Percentiles rank a stretch among this genome's conserved stretches.
Evolutionary conservation across 106 monocot genomes (phyloP).

Genomic region (Amphibolis antarctica): DNA sequence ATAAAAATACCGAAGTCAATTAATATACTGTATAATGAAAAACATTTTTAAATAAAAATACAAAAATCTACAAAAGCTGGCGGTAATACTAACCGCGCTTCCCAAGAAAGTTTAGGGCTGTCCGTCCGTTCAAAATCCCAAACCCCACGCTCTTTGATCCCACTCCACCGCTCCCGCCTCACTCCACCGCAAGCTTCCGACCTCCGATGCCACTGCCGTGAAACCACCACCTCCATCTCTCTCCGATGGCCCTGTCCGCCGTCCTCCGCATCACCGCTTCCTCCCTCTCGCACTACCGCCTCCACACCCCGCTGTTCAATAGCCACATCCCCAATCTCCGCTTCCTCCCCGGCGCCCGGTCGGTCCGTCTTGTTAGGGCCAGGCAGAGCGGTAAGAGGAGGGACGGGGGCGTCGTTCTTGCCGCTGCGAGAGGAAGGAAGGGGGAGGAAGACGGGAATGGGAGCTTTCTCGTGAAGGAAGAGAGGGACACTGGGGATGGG

Average conservation of each 20-base stretch:
- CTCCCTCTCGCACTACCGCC: conserved; percentile 33
- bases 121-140: conserved; percentile 12
- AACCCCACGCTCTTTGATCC: neutral
- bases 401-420: conserved; percentile 10
- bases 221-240: conserved; percentile 2
- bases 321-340: conserved; percentile 15
- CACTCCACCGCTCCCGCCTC: neutral
- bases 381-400: conserved; percentile 25
- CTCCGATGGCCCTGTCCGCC: conserved; percentile 19
- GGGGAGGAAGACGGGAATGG: conserved; percentile 32
- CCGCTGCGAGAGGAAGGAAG: conserved; percentile 8
- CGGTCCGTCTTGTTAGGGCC: conserved; percentile 19
- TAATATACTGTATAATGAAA: too few relatives aligned
- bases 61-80: too few relatives aligned
- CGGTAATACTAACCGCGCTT: too few relatives aligned
- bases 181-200: too few relatives aligned
- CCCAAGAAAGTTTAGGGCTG: too few relatives aligned
- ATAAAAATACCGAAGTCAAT: too few relatives aligned
- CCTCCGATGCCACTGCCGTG: neutral
- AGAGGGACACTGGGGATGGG: conserved; percentile 26
- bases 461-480: conserved; percentile 42
- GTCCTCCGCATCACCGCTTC: conserved; percentile 39
- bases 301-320: conserved; percentile 8
- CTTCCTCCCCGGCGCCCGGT: conserved; percentile 26
- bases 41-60: too few relatives aligned